Base-by-base conservation (phyloP, 139 green algal species). In the Closterium sp. region DNA sequence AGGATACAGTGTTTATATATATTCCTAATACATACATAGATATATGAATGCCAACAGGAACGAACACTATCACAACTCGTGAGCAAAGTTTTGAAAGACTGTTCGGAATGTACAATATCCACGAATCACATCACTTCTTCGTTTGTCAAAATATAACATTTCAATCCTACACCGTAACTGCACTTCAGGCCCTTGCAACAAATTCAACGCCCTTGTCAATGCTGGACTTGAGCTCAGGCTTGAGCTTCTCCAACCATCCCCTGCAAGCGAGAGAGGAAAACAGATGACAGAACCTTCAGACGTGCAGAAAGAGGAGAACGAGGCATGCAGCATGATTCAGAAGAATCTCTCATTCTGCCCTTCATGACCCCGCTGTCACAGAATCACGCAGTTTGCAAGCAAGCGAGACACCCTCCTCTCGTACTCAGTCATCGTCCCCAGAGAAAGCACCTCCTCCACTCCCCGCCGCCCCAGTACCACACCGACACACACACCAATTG, bases 181-280 rank as follows among this genome's bases (percentile, higher is more conserved):
- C 43, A 33, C 2, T 84, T 9, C 7, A 89, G 9, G 43, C 31
- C 25, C 31, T 31, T 64, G 43, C 25, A 33, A 93, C 97, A 94
- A 98, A 99, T 33, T 97, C 95, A 8, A 98, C 89, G n/a, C 97
- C 97, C 95, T 99, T 99, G 35, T 96, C 64, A 76, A 99, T 98
- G 89, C 88, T 96, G 31, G 84, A 91, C 85, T 92, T 76, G 89
- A 99, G 95, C 95, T 98, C 96, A 0, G 69, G 36, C 84, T 96
- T 96, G 91, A 98, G 93, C 12, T 94, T 95, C 69, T 96, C 94
- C 10, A 99, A 84, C 55, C 94, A 91, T 36, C 92, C 87, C 64
- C 89, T 92, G 89, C 83, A 91, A 91, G 92, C 88, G 31, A 92
- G 31, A 3, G n/a, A 91, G 34, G 1, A 7, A 88, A 55, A 90